Evolutionary conservation across 2,329 filamentous ascomycete genomes (phyloP).

Genomic region (Chaetomiaceae sp.): DNA sequence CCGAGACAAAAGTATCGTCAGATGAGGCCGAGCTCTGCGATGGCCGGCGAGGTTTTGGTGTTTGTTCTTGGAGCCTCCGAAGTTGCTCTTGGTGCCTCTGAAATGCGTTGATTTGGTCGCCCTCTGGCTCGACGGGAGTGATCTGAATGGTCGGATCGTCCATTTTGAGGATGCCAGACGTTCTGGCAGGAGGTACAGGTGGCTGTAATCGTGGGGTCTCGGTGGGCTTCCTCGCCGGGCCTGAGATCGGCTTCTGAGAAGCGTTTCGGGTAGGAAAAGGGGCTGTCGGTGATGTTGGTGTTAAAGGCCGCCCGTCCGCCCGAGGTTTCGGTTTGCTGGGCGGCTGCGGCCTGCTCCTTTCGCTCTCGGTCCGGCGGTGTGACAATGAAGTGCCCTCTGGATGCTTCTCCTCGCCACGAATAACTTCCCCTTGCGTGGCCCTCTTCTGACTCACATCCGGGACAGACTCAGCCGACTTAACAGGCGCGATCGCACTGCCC

Average conservation of each 20-base stretch:
- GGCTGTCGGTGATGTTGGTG: slow-evolving; percentile 21
- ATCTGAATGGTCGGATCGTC: neutral
- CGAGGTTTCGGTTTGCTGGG: slow-evolving; percentile 18
- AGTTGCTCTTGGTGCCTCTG: neutral
- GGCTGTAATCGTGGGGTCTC: slow-evolving; percentile 32
- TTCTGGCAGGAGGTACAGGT: slow-evolving; percentile 25
- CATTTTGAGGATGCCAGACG: neutral
- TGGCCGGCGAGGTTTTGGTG: slow-evolving; percentile 11
- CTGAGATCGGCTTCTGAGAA: slow-evolving; percentile 28
- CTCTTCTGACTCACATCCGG: neutral
- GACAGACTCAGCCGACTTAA: neutral
- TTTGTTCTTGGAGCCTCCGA: neutral
- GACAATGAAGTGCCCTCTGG: neutral
- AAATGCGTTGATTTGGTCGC: neutral
- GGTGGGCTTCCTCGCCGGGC: slow-evolving; percentile 32
- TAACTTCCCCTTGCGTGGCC: neutral
- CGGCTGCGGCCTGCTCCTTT: neutral
- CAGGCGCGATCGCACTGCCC: neutral
- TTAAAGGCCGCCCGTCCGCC: slow-evolving; percentile 12
- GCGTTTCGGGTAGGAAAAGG: slow-evolving; percentile 14
- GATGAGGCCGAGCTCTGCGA: slow-evolving; percentile 36
- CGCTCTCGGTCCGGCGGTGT: neutral
- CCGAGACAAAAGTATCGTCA: slow-evolving; percentile 43
- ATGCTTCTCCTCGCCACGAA: no score
- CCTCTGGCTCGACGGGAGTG: neutral